phyloP scores from a whole-genome alignment of 257 asterid genomes.

The Lycium ferocissimum region DNA sequence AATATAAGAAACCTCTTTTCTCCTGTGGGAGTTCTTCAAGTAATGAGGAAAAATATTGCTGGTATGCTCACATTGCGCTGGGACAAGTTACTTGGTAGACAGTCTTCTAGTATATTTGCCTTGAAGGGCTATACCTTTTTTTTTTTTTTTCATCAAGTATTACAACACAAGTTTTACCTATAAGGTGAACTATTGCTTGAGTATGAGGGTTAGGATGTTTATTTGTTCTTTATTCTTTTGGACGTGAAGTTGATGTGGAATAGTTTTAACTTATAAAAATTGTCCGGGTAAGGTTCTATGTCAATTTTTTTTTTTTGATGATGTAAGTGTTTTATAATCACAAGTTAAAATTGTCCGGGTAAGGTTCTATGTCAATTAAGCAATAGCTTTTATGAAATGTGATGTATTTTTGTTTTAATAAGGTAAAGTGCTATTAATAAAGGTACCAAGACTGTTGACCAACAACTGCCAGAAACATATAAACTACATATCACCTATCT shows the following conservation, averaged over 20 bases:
- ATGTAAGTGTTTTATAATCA: too few species aligned
- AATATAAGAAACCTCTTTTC: background rate
- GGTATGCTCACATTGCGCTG: background rate
- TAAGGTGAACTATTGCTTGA: conserved; percentile 2
- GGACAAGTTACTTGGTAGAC: background rate
- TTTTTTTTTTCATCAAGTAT: conserved; percentile 9
- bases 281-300: background rate
- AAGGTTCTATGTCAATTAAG: background rate
- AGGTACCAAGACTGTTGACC: conserved; percentile 3
- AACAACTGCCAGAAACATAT: background rate
- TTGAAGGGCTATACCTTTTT: background rate
- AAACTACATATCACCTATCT: background rate
- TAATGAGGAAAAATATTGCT: conserved; percentile 7
- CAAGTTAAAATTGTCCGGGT: background rate
- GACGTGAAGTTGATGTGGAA: background rate
- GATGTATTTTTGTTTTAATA: background rate
- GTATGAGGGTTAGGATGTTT: background rate
- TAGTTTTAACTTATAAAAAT: background rate
- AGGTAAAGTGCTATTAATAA: background rate
- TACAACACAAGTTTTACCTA: background rate
- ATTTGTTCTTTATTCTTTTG: conserved; percentile 15
- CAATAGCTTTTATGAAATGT: conserved; percentile 12
- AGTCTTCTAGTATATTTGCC: background rate
- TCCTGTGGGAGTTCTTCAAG: conserved; percentile 3
- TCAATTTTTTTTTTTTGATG: too few species aligned